Evolutionary conservation across 805 yeast species (phyloP).

Genomic region (Millerago galiae): DNA sequence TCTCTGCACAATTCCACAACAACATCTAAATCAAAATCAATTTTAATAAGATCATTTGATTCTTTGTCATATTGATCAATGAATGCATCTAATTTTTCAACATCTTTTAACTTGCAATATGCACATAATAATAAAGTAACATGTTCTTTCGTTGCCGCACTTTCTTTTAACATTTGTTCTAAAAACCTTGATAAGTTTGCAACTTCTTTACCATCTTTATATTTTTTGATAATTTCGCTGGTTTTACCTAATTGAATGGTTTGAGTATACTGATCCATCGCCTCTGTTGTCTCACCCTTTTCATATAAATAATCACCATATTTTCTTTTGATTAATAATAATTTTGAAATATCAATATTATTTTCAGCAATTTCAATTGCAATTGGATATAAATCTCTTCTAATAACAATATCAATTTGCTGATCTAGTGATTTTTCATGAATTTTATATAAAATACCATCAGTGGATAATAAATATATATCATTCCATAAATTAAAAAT

Average conservation of each 20-base stretch:
- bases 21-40: conserved; percentile 58
- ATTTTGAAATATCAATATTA: conserved; percentile 21
- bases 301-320: conserved; percentile 72
- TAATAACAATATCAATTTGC: conserved; percentile 61
- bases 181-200: conserved; percentile 56
- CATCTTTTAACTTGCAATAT: conserved; percentile 67
- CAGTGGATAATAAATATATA: conserved; percentile 57
- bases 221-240: conserved; percentile 72
- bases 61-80: conserved; percentile 37
- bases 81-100: conserved; percentile 50
- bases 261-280: conserved; percentile 68
- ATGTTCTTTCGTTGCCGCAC: conserved; percentile 68
- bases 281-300: conserved; percentile 57
- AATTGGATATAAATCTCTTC: conserved; percentile 61
- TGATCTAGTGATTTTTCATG: conserved; percentile 62
- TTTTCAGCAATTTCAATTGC: conserved; percentile 63
- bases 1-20: conserved; percentile 69
- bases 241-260: conserved; percentile 51
- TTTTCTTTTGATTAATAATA: conserved; percentile 40
- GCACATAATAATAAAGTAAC: conserved; percentile 73
- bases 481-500: conserved; percentile 52
- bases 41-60: conserved; percentile 26
- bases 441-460: conserved; percentile 66
- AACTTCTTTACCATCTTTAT: conserved; percentile 71
- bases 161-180: conserved; percentile 48